These are phyloP conservation scores for Geotrichum siamense DNA, from an alignment of 1,139 yeast species.

Conservation along the genomic window DNA sequence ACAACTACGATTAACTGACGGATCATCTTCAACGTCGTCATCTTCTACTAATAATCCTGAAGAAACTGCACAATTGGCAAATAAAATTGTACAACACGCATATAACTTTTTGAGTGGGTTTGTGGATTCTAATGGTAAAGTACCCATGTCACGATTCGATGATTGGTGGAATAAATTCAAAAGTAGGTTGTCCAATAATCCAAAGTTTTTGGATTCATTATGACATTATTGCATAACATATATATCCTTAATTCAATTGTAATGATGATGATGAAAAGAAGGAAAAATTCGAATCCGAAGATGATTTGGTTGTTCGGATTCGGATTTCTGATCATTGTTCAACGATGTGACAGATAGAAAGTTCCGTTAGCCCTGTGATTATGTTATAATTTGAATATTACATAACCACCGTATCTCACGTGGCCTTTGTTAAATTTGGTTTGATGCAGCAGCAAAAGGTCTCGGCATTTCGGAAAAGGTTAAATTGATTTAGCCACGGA, in stretches of 20 bases:
- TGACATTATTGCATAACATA: conserved; percentile 1
- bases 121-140: conserved; percentile 67
- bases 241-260: not conserved
- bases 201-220: conserved; percentile 59
- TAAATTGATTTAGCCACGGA: too few species aligned
- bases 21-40: not conserved
- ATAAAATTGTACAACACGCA: conserved; percentile 83
- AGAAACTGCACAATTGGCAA: conserved; percentile 53
- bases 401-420: too few species aligned
- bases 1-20: conserved; percentile 4
- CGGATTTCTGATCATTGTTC: too few species aligned
- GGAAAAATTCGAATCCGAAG: too few species aligned
- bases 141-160: conserved; percentile 82
- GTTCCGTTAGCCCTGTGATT: too few species aligned
- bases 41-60: conserved; percentile 20
- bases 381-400: too few species aligned
- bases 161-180: conserved; percentile 95
- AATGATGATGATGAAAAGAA: not conserved
- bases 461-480: too few species aligned
- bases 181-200: conserved; percentile 66
- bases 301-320: too few species aligned
- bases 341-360: too few species aligned
- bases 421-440: too few species aligned
- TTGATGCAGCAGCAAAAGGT: too few species aligned
- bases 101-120: conserved; percentile 85